Conservation (phyloP, 305 asterid species). For the Fraxinus platypoda region DNA sequence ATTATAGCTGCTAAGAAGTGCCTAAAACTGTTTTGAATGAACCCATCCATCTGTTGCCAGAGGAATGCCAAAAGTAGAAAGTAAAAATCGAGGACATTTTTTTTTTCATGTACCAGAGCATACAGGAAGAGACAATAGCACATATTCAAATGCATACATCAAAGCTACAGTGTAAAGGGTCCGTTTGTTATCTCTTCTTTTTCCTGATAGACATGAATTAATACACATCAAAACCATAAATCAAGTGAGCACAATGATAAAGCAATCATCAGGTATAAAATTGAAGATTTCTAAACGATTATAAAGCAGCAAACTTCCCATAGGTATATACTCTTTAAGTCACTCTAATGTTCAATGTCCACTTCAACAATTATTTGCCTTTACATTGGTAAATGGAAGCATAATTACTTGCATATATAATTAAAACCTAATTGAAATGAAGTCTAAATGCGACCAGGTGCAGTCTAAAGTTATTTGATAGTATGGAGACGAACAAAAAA, state of each 20-base stretch:
- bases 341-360: neutral
- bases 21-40: neutral
- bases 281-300: neutral
- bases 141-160: neutral
- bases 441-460: neutral
- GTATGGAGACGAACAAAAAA: neutral
- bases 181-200: neutral
- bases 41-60: neutral
- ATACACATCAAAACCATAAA: conserved; percentile 1
- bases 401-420: too few species aligned
- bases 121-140: neutral
- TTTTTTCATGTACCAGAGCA: neutral
- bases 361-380: neutral
- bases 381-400: neutral
- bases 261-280: neutral
- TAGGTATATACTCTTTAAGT: neutral
- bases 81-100: neutral
- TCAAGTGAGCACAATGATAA: neutral
- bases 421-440: too few species aligned
- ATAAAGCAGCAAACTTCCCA: neutral
- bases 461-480: neutral
- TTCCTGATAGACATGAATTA: neutral
- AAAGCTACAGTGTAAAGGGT: neutral
- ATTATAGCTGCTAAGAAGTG: neutral
- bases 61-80: neutral